phyloP scores from a whole-genome alignment of 345 rosid genomes.

The Dimocarpus longan region DNA sequence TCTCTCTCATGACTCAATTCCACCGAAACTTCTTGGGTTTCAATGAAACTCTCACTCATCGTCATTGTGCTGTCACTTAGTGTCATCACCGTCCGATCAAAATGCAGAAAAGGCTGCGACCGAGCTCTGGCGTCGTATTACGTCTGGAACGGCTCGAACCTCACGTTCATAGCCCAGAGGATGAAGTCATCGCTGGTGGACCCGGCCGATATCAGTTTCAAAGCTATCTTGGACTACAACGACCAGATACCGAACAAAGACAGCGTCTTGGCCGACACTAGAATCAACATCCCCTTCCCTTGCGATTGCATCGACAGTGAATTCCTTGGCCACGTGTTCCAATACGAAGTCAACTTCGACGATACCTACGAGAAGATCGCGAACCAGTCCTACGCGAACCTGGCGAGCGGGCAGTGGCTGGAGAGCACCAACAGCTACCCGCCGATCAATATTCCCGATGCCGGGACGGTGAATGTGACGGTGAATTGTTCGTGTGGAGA shows the following conservation, averaged over 20 bases:
- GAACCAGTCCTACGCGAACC: slow-evolving; percentile 29
- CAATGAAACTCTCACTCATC: background rate
- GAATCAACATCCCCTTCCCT: slow-evolving; percentile 66
- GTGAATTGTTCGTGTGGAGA: slow-evolving; percentile 83
- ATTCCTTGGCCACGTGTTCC: slow-evolving; percentile 57
- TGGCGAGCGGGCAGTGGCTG: slow-evolving; percentile 48
- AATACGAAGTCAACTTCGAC: slow-evolving; percentile 10
- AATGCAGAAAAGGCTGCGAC: slow-evolving; percentile 47
- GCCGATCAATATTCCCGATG: slow-evolving; percentile 37
- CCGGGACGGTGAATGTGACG: slow-evolving; percentile 46
- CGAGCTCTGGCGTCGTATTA: slow-evolving; percentile 69
- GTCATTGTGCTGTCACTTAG: slow-evolving; percentile 16
- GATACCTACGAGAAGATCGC: slow-evolving; percentile 48
- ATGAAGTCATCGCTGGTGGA: slow-evolving; percentile 27
- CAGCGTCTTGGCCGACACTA: slow-evolving; percentile 20
- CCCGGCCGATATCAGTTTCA: slow-evolving; percentile 2
- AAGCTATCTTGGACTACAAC: slow-evolving; percentile 41
- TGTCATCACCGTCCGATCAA: slow-evolving; percentile 38
- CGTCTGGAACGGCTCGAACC: slow-evolving; percentile 35
- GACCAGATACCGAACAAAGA: slow-evolving; percentile 39
- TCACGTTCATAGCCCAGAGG: slow-evolving; percentile 45
- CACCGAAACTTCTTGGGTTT: background rate
- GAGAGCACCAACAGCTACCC: slow-evolving; percentile 34
- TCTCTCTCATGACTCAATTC: background rate
- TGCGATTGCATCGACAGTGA: slow-evolving; percentile 60